Evolutionary conservation across 805 yeast genomes (phyloP).

Genomic region (Jamesozyma hellenica): DNA sequence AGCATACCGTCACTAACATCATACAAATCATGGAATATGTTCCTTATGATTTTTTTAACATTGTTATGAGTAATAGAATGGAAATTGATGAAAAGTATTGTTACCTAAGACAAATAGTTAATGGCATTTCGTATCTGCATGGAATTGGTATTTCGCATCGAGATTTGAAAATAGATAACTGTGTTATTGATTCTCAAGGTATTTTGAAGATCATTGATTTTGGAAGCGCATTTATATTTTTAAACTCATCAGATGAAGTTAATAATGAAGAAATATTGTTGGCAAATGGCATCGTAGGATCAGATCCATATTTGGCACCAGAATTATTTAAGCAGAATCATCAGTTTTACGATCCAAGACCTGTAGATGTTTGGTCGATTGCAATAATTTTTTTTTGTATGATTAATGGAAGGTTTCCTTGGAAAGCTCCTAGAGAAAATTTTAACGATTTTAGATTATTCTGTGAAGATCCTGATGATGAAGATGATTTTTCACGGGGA

Average conservation of each 20-base stretch:
- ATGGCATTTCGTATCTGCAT: constrained; percentile 72
- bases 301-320: constrained; percentile 93
- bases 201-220: constrained; percentile 82
- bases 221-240: constrained; percentile 81
- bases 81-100: constrained; percentile 59
- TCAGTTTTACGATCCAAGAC: constrained; percentile 64
- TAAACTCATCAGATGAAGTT: constrained; percentile 38
- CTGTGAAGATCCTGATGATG: constrained; percentile 33
- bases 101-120: constrained; percentile 69
- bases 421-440: constrained; percentile 79
- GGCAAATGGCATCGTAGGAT: constrained; percentile 79
- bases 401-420: constrained; percentile 79
- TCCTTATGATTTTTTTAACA: constrained; percentile 81
- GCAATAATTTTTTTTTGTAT: constrained; percentile 90
- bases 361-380: constrained; percentile 86
- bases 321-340: constrained; percentile 50
- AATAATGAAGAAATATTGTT: constrained; percentile 16
- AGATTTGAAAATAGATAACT: constrained; percentile 85
- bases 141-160: constrained; percentile 82
- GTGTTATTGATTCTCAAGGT: constrained; percentile 71
- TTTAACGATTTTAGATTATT: constrained; percentile 72
- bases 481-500: constrained; percentile 43
- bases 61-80: constrained; percentile 86
- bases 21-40: constrained; percentile 75
- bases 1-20: constrained; percentile 42